A percentile compares a stretch with the other conserved stretches of the same genome.
These are phyloP conservation scores for Cyclanthera cordifolia DNA, from an alignment of 306 rosid genomes.

Conservation along the genomic window DNA sequence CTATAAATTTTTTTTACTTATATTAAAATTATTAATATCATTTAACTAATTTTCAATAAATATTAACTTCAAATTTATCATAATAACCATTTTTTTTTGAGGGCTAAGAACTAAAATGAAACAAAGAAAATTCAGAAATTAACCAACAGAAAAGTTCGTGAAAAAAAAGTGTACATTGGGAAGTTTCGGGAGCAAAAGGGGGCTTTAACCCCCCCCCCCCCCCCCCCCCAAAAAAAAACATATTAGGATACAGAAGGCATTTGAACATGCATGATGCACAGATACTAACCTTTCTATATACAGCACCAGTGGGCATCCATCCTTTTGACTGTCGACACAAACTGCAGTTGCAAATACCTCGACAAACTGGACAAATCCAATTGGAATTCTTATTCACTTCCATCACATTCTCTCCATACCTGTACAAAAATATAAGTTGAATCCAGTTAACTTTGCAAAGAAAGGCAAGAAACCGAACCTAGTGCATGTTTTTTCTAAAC, in stretches of 20 bases:
- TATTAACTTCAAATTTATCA: no score
- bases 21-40: no score
- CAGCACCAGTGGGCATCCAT: slow-evolving; percentile 61
- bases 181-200: no score
- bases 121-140: no score
- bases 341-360: slow-evolving; percentile 66
- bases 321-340: slow-evolving; percentile 55
- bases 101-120: no score
- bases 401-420: slow-evolving; percentile 62
- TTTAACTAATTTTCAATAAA: no score
- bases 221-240: no score
- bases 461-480: neutral
- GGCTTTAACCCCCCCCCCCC: no score
- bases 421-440: slow-evolving; percentile 12
- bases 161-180: no score
- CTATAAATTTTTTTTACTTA: no score
- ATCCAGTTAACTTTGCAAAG: slow-evolving; percentile 3
- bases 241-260: neutral
- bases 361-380: slow-evolving; percentile 66
- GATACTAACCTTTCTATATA: slow-evolving; percentile 46
- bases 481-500: neutral
- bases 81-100: no score
- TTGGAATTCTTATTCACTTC: slow-evolving; percentile 34
- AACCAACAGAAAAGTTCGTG: no score
- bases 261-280: neutral